Evolutionary conservation across 371 early-diverging fungal genomes (phyloP).

Genomic region (Mortierella sp.): DNA sequence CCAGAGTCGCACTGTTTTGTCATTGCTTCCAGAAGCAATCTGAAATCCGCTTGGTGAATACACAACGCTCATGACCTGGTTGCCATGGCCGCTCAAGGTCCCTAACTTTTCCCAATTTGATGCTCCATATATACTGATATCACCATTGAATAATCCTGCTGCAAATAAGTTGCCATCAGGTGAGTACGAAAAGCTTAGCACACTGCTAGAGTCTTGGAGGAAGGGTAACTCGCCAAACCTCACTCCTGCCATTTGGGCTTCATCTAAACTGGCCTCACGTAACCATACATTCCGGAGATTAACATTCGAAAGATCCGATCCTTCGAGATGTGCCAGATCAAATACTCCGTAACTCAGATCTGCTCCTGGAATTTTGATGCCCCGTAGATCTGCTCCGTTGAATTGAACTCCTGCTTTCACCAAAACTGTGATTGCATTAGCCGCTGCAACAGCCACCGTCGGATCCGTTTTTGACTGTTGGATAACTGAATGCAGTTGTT

Average conservation of each 20-base stretch:
- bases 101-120: constrained; percentile 1
- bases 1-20: constrained; percentile 11
- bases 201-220: neutral
- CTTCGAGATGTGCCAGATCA: too few species aligned
- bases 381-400: too few species aligned
- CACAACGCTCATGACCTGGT: neutral
- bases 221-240: constrained; percentile 11
- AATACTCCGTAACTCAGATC: too few species aligned
- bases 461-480: constrained; percentile 6
- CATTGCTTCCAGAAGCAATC: constrained; percentile 2
- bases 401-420: neutral
- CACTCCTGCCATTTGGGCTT: constrained; percentile 1
- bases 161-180: constrained; percentile 3
- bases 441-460: neutral
- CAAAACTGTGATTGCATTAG: constrained; percentile 31
- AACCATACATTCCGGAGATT: too few species aligned
- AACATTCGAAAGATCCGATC: too few species aligned
- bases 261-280: constrained; percentile 1
- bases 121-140: neutral
- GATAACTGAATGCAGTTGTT: constrained; percentile 3
- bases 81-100: neutral
- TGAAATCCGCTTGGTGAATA: neutral
- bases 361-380: too few species aligned
- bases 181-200: neutral
- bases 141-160: neutral